Percentiles rank a stretch among this genome's conserved stretches.
phyloP scores from a whole-genome alignment of 2,329 filamentous ascomycete genomes.

The Cercospora citrullina region DNA sequence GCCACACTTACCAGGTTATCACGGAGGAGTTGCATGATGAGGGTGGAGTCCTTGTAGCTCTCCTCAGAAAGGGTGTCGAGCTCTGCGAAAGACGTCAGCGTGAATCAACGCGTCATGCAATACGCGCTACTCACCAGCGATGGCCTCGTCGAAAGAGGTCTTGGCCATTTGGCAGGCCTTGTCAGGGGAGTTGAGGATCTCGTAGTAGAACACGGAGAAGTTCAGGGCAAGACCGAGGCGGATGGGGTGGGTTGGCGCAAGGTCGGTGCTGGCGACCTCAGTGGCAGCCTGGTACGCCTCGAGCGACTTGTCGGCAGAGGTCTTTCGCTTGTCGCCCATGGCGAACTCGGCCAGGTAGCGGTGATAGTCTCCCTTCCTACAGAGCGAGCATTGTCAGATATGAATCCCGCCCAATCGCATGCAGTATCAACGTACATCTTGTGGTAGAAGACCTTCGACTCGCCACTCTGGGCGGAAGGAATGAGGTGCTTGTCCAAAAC shows the following conservation, averaged over 20 bases:
- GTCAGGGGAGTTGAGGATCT: constrained; percentile 98
- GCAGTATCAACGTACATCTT: constrained; percentile 74
- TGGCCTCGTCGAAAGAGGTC: constrained; percentile 94
- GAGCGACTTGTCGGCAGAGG: constrained; percentile 87
- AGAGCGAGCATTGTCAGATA: constrained; percentile 20
- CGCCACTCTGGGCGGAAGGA: constrained; percentile 87
- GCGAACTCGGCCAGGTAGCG: constrained; percentile 98
- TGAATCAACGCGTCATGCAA: neutral
- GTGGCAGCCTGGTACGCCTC: constrained; percentile 96
- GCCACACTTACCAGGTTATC: constrained; percentile 75
- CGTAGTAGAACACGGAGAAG: constrained; percentile 99
- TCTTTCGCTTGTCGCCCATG: constrained; percentile 90
- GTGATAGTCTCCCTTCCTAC: constrained; percentile 99
- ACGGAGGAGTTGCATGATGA: constrained; percentile 97
- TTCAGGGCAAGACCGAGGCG: constrained; percentile 88
- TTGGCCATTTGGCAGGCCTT: constrained; percentile 97
- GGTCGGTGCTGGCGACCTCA: constrained; percentile 84
- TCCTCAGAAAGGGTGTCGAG: constrained; percentile 96
- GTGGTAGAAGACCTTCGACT: constrained; percentile 99
- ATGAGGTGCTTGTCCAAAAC: constrained; percentile 94
- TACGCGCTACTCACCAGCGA: constrained; percentile 63
- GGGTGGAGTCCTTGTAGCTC: constrained; percentile 98
- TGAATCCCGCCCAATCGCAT: neutral
- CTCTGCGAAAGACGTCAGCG: constrained; percentile 55
- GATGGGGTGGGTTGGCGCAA: constrained; percentile 89